These are phyloP conservation scores for Onygenales sp. DNA, from an alignment of 2,329 filamentous ascomycete species.

Conservation along the genomic window DNA sequence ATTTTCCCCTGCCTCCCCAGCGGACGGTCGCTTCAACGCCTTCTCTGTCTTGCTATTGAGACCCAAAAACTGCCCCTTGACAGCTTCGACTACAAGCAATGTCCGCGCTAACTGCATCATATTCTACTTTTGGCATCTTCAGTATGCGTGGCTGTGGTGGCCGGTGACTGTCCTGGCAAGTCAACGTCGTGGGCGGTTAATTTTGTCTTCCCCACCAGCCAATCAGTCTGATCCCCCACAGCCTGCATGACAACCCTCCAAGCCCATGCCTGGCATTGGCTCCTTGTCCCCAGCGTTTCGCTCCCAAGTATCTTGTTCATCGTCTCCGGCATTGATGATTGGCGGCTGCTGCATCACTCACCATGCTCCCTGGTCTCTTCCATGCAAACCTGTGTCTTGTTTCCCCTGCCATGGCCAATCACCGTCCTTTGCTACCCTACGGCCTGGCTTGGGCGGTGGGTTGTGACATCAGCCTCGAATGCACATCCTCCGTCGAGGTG, in stretches of 20 bases:
- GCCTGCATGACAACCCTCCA: not conserved
- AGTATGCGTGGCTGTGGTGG: not conserved
- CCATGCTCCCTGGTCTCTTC: not conserved
- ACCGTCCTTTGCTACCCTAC: not conserved
- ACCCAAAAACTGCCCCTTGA: not conserved
- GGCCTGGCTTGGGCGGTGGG: not conserved
- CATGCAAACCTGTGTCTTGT: not conserved
- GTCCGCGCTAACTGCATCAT: not conserved
- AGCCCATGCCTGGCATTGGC: not conserved
- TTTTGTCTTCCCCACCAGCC: not conserved
- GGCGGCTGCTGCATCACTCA: not conserved
- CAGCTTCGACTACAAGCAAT: not conserved
- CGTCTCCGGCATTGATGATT: not conserved
- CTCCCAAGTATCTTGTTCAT: not conserved
- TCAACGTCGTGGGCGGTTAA: not conserved
- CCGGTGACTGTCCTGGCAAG: not conserved
- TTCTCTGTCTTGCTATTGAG: too few species aligned
- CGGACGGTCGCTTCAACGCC: too few species aligned
- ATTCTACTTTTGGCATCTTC: not conserved
- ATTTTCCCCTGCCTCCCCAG: too few species aligned
- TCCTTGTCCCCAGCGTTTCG: not conserved
- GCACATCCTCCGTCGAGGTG: not conserved
- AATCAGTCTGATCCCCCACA: not conserved
- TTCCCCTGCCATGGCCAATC: not conserved
- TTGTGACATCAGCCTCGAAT: not conserved